phyloP scores from a whole-genome alignment of 2,329 filamentous ascomycete species.

The Thielaviopsis euricoi region DNA sequence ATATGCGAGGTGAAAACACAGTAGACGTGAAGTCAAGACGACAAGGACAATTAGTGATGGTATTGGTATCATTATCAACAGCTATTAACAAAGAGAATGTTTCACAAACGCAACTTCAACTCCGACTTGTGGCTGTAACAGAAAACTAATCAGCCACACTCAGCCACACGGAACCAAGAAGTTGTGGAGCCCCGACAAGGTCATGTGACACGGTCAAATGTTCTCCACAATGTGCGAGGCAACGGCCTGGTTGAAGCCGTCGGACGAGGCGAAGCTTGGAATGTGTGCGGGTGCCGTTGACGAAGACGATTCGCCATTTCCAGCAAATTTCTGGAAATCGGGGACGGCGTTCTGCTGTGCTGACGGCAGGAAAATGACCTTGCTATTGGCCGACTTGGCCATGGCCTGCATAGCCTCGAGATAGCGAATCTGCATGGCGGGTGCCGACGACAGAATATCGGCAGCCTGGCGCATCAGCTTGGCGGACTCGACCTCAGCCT shows the following conservation, averaged over 20 bases:
- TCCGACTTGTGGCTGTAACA: no score
- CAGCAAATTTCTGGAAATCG: not conserved
- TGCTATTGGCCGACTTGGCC: slow-evolving; percentile 83
- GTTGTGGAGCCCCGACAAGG: not conserved
- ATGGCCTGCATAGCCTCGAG: slow-evolving; percentile 98
- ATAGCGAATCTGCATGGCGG: slow-evolving; percentile 96
- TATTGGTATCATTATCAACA: no score
- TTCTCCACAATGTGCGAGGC: slow-evolving; percentile 73
- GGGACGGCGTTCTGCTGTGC: slow-evolving; percentile 24
- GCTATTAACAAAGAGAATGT: no score
- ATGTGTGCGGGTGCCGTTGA: slow-evolving; percentile 19
- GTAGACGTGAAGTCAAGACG: not conserved
- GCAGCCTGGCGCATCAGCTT: slow-evolving; percentile 89
- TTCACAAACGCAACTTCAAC: not conserved
- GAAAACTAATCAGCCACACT: not conserved
- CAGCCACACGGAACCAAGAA: not conserved
- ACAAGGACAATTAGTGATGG: no score
- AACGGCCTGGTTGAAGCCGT: slow-evolving; percentile 61
- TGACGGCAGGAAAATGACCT: slow-evolving; percentile 66
- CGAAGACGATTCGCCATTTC: not conserved
- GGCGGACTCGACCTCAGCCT: slow-evolving; percentile 90
- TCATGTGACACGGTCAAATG: slow-evolving; percentile 37
- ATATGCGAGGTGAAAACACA: not conserved
- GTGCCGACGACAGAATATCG: slow-evolving; percentile 79
- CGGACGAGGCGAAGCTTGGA: slow-evolving; percentile 29